Base-by-base conservation (phyloP, 164 flowering plant species). In the Akebia trifoliata region DNA sequence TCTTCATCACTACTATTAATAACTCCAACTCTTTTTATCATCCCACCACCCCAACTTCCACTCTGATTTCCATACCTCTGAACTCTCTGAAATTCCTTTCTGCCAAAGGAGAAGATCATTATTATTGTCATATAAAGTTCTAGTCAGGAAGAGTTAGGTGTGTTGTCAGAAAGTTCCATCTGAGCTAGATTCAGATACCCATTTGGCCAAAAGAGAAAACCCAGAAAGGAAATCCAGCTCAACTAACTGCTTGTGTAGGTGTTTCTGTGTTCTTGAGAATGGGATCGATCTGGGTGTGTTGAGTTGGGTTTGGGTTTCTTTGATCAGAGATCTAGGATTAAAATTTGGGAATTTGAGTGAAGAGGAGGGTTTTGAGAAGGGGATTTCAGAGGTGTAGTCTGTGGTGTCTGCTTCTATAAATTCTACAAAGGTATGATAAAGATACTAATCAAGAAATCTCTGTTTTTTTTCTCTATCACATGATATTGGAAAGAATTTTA, bases 1-100 rank as follows among this genome's bases (percentile, higher is more conserved):
- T 54, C 61, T 40, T 69, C 67, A 76, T 74, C 78, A 85, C 93
- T 77, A 90, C 85, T 86, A 65, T 78, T 83, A 93, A 85, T 76
- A 83, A 78, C 83, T 81, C 86, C 88, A 70, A 51, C 73, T 46
- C 81, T 72, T 61, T 73, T 55, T 76, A 29, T 64, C 38, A 44
- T 53, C 29, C 65, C 50, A 50, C 44, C n/a, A n/a, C n/a, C n/a
- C n/a, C n/a, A n/a, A n/a, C 59, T 57, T 49, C 22, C 7, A 21
- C 42, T 34, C 20, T 53, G 36, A 18, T 36, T 34, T 21, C 30
- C 77, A 68, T 70, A 68, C 66, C 47, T 74, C 58, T 56, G 40
- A 47, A 38, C 34, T 59, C 66, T 37, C 46, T 61, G 17, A 38
- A 29, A 45, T 35, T 46, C 57, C 57, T 35, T 25, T 38, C 28